A percentile compares a stretch with the other conserved stretches of the same genome.
Conservation (phyloP, 345 rosid genomes). For the Brassica carinata region DNA sequence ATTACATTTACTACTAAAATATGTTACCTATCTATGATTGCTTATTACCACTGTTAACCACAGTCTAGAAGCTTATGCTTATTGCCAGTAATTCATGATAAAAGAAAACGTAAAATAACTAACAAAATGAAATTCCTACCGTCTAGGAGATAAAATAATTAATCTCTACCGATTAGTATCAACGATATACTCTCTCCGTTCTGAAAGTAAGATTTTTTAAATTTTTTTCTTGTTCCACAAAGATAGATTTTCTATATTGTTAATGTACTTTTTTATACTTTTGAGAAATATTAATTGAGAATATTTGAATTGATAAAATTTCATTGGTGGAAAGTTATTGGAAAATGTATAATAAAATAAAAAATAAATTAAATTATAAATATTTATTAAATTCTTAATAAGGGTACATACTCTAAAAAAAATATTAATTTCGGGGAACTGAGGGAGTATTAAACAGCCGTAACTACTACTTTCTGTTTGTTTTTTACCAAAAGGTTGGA, state of each 20-base stretch:
- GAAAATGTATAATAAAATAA: too few relatives aligned
- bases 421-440: too few relatives aligned
- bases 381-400: too few relatives aligned
- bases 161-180: background rate
- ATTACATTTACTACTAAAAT: background rate
- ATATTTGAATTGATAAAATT: too few relatives aligned
- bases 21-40: background rate
- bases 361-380: too few relatives aligned
- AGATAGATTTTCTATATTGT: too few relatives aligned
- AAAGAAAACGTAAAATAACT: conserved; percentile 2
- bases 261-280: too few relatives aligned
- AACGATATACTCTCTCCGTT: background rate
- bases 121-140: background rate
- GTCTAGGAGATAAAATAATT: background rate
- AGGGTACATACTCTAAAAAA: too few relatives aligned
- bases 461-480: background rate
- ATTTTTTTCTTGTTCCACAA: too few relatives aligned
- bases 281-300: too few relatives aligned
- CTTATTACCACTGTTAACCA: background rate
- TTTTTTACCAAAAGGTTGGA: background rate
- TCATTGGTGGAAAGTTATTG: too few relatives aligned
- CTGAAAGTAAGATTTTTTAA: too few relatives aligned
- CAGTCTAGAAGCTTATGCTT: conserved; percentile 14
- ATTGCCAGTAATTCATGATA: background rate
- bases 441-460: background rate